phyloP scores from a whole-genome alignment of 2,329 filamentous ascomycete species.

The Beauveria asiatica region DNA sequence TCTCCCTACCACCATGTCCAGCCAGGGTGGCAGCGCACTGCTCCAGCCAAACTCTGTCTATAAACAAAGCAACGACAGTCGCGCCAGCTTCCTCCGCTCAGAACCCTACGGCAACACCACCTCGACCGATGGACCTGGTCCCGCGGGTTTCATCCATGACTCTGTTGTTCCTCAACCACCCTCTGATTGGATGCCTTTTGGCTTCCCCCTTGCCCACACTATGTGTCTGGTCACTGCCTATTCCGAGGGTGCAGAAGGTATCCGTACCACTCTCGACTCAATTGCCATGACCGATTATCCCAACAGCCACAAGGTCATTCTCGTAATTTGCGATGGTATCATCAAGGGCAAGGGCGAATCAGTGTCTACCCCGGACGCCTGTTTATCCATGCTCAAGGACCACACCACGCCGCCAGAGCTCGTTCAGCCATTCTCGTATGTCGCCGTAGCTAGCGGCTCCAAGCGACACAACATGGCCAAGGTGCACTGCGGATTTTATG shows the following conservation, averaged over 20 bases:
- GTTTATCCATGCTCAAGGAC: slow-evolving; percentile 90
- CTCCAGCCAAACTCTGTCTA: slow-evolving; percentile 66
- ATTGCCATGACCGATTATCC: slow-evolving; percentile 97
- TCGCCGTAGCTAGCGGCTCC: slow-evolving; percentile 87
- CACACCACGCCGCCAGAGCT: slow-evolving; percentile 70
- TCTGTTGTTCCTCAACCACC: slow-evolving; percentile 93
- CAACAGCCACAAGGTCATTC: slow-evolving; percentile 95
- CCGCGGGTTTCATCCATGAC: slow-evolving; percentile 93
- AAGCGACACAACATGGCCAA: slow-evolving; percentile 99
- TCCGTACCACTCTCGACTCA: slow-evolving; percentile 90
- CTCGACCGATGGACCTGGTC: slow-evolving; percentile 62
- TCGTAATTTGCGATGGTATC: slow-evolving; percentile 93
- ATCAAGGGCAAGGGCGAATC: slow-evolving; percentile 93
- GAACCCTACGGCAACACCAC: slow-evolving; percentile 47
- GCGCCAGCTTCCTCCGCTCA: slow-evolving; percentile 55
- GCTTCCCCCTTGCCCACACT: slow-evolving; percentile 85
- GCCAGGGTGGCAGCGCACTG: slow-evolving; percentile 68
- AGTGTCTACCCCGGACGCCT: slow-evolving; percentile 81
- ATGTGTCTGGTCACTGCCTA: slow-evolving; percentile 96
- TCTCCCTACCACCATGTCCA: slow-evolving; percentile 85
- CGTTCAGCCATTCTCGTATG: slow-evolving; percentile 87
- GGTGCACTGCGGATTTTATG: slow-evolving; percentile 95
- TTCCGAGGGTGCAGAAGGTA: slow-evolving; percentile 86
- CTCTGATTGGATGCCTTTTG: slow-evolving; percentile 94
- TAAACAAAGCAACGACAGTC: slow-evolving; percentile 54